Evolutionary conservation across 2,329 filamentous ascomycete genomes (phyloP).

Genomic region (Sphaerostilbella broomeana): DNA sequence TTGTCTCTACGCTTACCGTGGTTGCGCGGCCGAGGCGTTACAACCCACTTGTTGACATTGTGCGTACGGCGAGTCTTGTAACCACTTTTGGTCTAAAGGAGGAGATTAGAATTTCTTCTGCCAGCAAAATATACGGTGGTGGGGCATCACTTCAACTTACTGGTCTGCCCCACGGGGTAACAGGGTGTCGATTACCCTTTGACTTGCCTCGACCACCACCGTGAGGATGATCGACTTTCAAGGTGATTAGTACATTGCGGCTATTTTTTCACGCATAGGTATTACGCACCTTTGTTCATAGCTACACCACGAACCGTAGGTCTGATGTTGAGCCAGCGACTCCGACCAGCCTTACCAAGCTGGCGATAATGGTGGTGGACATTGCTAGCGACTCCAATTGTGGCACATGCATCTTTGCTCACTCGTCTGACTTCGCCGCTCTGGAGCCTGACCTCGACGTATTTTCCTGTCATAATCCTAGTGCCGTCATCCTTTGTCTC

Average conservation of each 20-base stretch:
- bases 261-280: background rate
- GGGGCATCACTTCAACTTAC: conserved; percentile 49
- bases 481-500: conserved; percentile 55
- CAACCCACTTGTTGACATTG: conserved; percentile 89
- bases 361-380: conserved; percentile 83
- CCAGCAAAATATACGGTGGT: background rate
- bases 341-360: conserved; percentile 90
- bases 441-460: conserved; percentile 78
- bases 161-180: conserved; percentile 92
- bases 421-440: conserved; percentile 90
- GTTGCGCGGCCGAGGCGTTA: conserved; percentile 76
- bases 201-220: conserved; percentile 99
- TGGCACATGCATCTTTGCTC: conserved; percentile 87
- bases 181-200: conserved; percentile 93
- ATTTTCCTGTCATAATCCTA: conserved; percentile 61
- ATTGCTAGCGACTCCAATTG: conserved; percentile 91
- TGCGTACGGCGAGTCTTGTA: conserved; percentile 88
- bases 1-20: conserved; percentile 80
- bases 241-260: conserved; percentile 9
- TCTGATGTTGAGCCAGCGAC: conserved; percentile 86
- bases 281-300: conserved; percentile 81
- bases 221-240: conserved; percentile 82
- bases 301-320: conserved; percentile 95
- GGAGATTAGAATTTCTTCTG: background rate
- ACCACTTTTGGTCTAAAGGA: conserved; percentile 63